phyloP scores from a whole-genome alignment of 495 filamentous ascomycete species.

The Aspergillus cristatus region DNA sequence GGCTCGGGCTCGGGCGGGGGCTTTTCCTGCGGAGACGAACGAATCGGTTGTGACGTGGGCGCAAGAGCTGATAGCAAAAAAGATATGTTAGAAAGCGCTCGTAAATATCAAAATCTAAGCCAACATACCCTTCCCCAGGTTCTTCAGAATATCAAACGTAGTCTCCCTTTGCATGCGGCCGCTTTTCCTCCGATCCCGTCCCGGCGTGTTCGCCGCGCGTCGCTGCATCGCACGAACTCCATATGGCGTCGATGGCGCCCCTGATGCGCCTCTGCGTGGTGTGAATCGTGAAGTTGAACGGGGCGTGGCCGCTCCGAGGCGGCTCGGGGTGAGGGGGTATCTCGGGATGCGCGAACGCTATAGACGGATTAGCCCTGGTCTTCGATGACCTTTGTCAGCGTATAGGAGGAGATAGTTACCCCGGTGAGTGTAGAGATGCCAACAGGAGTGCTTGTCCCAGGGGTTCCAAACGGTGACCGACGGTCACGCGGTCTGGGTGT shows the following conservation, averaged over 20 bases:
- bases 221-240: constrained; percentile 64
- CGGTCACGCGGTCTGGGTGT: constrained; percentile 30
- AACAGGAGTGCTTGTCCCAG: constrained; percentile 18
- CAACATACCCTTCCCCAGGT: constrained; percentile 48
- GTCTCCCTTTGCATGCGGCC: constrained; percentile 63
- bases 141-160: constrained; percentile 59
- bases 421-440: constrained; percentile 25
- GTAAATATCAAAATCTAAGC: neutral
- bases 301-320: constrained; percentile 23
- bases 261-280: constrained; percentile 20
- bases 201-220: constrained; percentile 67
- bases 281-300: constrained; percentile 30
- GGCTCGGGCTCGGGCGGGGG: constrained; percentile 8
- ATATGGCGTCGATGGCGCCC: constrained; percentile 58
- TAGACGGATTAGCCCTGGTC: too few relatives aligned
- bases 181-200: constrained; percentile 55
- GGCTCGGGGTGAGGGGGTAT: constrained; percentile 33
- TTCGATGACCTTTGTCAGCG: too few relatives aligned
- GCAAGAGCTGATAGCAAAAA: constrained; percentile 41
- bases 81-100: neutral
- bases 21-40: constrained; percentile 45
- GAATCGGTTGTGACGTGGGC: constrained; percentile 44
- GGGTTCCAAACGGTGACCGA: constrained; percentile 19
- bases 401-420: constrained; percentile 10
- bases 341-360: constrained; percentile 31